Evolutionary conservation across 371 early-diverging fungal species (phyloP), one percentile per base, ranked within the genome.

Genomic region (Dipsacomyces acuminosporus): DNA sequence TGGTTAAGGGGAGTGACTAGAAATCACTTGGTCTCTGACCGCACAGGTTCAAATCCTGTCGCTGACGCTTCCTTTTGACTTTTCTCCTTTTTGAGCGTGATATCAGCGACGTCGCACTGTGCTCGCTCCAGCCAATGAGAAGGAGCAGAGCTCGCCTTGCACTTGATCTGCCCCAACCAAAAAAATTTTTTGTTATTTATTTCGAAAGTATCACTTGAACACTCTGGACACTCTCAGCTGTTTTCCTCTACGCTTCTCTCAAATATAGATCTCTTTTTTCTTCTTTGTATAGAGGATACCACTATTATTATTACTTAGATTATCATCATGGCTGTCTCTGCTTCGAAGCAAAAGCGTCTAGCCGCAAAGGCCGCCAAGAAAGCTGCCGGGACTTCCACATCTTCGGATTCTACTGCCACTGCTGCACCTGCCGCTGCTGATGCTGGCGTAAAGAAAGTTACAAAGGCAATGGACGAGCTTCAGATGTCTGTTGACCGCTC

Each of bases 331-430:
- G 59, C 59, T 34, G 61, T 73, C 17, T 88, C 89, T 41, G 84
- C 82, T 45, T 88, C 88, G 23, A 88, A 90, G 76, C 85, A 85
- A 67, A 88, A 88, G 78, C 86, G 90, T 64, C 76, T 85, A 61
- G 87, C 87, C 23, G 88, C 86, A 47, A 86, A 86, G 74, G 86
- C 83, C 19, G 53, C 67, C 54, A 56, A 51, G 36, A 45, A 51
- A 43, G 47, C 53, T 5, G 33, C 48, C n/a, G 48, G 45, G 45
- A 49, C 42, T 15, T 42, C 38, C 21, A 59, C 74, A 19, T 70
- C 76, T 17, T 73, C 74, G 43, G 71, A 73, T 41, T 59, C 72
- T 50, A 47, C 41, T 61, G 19, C 58, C 22, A 22, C 2, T 20
- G 42, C 20, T 42, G 42, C 8, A 7, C 11, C 22, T 20, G 14